These are phyloP conservation scores for Exophiala dermatitidis DNA, from an alignment of 2,329 filamentous ascomycete genomes.

Conservation along the genomic window DNA sequence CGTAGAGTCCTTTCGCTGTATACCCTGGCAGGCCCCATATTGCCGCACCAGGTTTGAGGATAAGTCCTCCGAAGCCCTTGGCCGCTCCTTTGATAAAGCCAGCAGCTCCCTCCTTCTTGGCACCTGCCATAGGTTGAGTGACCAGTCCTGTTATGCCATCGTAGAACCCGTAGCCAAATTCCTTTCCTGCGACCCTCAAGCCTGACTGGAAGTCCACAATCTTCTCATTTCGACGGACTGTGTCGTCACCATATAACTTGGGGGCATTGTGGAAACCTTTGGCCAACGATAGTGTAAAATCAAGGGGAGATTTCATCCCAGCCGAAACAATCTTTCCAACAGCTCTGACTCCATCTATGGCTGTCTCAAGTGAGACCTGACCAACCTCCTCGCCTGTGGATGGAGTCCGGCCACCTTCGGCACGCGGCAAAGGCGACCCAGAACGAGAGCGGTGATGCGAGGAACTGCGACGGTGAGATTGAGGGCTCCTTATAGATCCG, in stretches of 20 bases:
- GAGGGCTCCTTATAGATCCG: conserved; percentile 7
- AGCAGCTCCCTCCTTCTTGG: conserved; percentile 55
- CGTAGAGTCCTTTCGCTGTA: conserved; percentile 73
- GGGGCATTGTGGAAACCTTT: conserved; percentile 86
- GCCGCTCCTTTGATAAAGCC: conserved; percentile 74
- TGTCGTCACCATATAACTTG: conserved; percentile 75
- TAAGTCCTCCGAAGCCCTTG: conserved; percentile 72
- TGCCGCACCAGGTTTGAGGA: conserved; percentile 77
- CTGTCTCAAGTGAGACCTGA: conserved; percentile 48
- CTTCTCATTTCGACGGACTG: conserved; percentile 67
- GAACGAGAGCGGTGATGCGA: conserved; percentile 24
- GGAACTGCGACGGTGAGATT: conserved; percentile 8
- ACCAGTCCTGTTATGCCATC: conserved; percentile 76
- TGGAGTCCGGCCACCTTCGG: conserved; percentile 9
- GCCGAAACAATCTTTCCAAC: conserved; percentile 65
- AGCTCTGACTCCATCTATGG: conserved; percentile 58
- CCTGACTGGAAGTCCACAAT: conserved; percentile 72
- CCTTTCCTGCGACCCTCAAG: conserved; percentile 68
- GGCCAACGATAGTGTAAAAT: conserved; percentile 73
- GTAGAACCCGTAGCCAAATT: conserved; percentile 69
- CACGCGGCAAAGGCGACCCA: conserved; percentile 7
- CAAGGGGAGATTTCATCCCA: conserved; percentile 73
- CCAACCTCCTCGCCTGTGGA: conserved; percentile 26
- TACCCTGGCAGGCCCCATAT: conserved; percentile 70
- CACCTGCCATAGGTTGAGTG: conserved; percentile 66